Base-by-base conservation (phyloP, 305 asterid genomes). In the Fraxinus angustifolia region DNA sequence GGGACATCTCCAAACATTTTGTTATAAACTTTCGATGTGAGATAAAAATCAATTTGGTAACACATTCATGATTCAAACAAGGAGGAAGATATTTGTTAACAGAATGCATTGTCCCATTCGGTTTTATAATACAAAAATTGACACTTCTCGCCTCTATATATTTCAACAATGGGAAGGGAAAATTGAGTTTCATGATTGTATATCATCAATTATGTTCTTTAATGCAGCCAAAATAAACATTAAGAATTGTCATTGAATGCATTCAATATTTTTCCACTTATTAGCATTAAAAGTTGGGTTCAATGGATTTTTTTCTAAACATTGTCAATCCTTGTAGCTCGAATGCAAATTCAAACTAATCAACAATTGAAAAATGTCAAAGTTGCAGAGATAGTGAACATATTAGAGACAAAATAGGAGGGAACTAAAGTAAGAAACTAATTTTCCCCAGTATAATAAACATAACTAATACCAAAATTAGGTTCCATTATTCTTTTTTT, bases 321-420 rank as follows among this genome's bases (percentile, higher is more conserved):
- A 6, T 19, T 3, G 68, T 19, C 68, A 58, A 19, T 19, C 68
- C 68, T 58, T 19, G 5, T 58, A 58, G 68, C 68, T 19, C 30
- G 14, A 58, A 19, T 19, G 68, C 68, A n/a, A 19, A 58, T 21
- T 79, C 78, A 62, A 42, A 45, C 53, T 67, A 78, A 28, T 33
- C 48, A 35, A 36, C 68, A 74, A 65, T 19, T 16, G 56, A 62
- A 77, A 68, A 65, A 79, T 19, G 76, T 75, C 60, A 36, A 50
- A 67, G 45, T 12, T 58, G 68, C 76, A n/a, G 45, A 73, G 38
- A 77, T 58, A 73, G 26, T 50, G 35, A 45, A 19, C 42, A 53
- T 70, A 74, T 40, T 40, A 77, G 31, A 33, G 76, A 30, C 50
- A 4, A 80, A 73, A 75, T 53, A 56, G 35, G 68, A n/a, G 82